Evolutionary conservation across 1,139 yeast genomes (phyloP).

Genomic region (Suhomyces chickasaworum): DNA sequence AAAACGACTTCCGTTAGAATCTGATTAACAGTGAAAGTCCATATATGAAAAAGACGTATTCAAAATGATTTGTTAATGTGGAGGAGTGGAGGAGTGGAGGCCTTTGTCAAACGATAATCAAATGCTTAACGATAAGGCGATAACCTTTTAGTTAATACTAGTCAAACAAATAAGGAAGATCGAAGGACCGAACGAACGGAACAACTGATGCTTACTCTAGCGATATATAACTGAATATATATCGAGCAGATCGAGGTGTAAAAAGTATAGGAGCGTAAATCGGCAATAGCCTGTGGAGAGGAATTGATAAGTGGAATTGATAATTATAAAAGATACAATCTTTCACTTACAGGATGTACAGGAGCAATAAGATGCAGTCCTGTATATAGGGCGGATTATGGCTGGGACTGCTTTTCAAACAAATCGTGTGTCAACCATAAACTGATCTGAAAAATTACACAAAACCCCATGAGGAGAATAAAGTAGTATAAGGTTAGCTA

Average conservation of each 20-base stretch:
- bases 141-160: conserved; percentile 7
- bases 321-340: not conserved
- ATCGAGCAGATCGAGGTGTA: conserved; percentile 6
- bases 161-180: not conserved
- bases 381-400: conserved; percentile 3
- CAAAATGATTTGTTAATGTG: not conserved
- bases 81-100: too few relatives aligned
- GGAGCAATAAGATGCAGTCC: conserved; percentile 1
- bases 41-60: conserved; percentile 8
- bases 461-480: too few relatives aligned
- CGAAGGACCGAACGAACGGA: conserved; percentile 1
- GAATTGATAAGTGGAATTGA: conserved; percentile 3
- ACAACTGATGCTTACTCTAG: conserved; percentile 8
- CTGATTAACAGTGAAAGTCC: conserved; percentile 11
- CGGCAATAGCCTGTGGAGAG: conserved; percentile 7
- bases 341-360: not conserved
- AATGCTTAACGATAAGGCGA: conserved; percentile 9
- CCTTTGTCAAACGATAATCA: conserved; percentile 9
- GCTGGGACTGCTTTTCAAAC: conserved; percentile 15
- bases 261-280: not conserved
- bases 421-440: too few relatives aligned
- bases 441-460: conserved; percentile 9
- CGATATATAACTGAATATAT: conserved; percentile 14
- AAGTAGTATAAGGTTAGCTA: too few relatives aligned
- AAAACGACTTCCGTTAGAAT: conserved; percentile 16